Conservation (phyloP, 108 stramenopile species). For the Aureococcus anophagefferens region DNA sequence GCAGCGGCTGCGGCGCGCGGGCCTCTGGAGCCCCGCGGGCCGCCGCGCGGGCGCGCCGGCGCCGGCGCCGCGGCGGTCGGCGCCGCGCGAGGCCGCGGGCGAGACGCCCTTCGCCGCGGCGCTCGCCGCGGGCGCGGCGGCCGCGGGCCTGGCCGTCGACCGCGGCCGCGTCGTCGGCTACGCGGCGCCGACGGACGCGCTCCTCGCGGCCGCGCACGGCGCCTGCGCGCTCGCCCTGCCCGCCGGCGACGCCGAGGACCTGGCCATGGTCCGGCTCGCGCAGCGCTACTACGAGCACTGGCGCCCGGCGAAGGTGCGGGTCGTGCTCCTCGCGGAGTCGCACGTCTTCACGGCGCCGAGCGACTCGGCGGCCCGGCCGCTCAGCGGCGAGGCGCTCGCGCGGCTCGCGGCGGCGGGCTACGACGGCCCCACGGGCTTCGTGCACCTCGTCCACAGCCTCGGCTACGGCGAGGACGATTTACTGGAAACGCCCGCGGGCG, state of each 20-base stretch:
- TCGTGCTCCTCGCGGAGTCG: constrained; percentile 37
- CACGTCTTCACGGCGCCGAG: constrained; percentile 28
- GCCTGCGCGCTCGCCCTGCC: constrained; percentile 26
- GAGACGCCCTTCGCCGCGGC: constrained; percentile 1
- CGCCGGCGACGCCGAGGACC: constrained; percentile 29
- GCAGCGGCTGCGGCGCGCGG: no score
- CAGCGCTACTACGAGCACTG: constrained; percentile 32
- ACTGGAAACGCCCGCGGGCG: constrained; percentile 3
- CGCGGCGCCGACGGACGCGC: constrained; percentile 13
- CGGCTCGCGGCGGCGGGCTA: constrained; percentile 11
- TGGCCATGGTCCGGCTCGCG: constrained; percentile 28
- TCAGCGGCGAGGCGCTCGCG: constrained; percentile 17
- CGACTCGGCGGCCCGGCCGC: not conserved
- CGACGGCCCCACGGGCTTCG: constrained; percentile 26
- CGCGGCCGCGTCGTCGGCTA: constrained; percentile 6
- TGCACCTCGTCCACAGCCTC: constrained; percentile 34
- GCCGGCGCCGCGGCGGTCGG: not conserved
- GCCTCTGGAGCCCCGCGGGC: no score
- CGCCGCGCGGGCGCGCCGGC: no score
- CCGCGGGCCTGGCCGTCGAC: not conserved
- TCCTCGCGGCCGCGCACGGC: constrained; percentile 23
- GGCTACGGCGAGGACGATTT: constrained; percentile 33
- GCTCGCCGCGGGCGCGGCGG: not conserved
- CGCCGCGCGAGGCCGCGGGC: not conserved
- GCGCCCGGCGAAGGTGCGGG: constrained; percentile 27